Evolutionary conservation across 139 green algal species (phyloP).

Genomic region (Deuterostichococcus epilithicus): DNA sequence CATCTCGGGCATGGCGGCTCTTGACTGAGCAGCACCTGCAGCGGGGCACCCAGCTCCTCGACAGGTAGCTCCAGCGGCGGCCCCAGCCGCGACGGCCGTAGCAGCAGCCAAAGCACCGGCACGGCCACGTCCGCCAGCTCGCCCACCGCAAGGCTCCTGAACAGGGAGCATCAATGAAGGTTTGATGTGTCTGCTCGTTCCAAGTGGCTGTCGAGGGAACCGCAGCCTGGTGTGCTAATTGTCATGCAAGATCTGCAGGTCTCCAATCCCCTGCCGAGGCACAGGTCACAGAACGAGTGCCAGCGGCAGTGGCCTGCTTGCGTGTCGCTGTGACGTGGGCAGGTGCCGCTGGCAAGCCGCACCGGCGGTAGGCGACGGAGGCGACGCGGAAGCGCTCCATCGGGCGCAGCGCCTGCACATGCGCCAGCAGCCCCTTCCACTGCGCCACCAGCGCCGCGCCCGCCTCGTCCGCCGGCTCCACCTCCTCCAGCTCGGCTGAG

Average conservation of each 20-base stretch:
- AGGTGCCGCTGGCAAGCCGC: slow-evolving; percentile 9
- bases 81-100: slow-evolving; percentile 38
- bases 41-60: slow-evolving; percentile 9
- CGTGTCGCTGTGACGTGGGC: no score
- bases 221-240: not conserved
- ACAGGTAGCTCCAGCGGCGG: slow-evolving; percentile 28
- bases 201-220: slow-evolving; percentile 5
- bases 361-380: slow-evolving; percentile 37
- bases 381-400: slow-evolving; percentile 46
- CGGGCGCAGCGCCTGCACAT: slow-evolving; percentile 22
- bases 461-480: slow-evolving; percentile 4
- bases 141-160: not conserved
- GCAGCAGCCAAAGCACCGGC: slow-evolving; percentile 71
- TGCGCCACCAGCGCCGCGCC: slow-evolving; percentile 8
- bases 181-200: no score
- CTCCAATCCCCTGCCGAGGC: no score
- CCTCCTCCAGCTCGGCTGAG: not conserved
- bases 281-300: no score
- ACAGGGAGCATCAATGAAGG: no score
- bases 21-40: slow-evolving; percentile 30
- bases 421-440: slow-evolving; percentile 29
- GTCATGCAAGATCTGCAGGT: no score
- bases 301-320: no score
- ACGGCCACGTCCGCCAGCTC: slow-evolving; percentile 3
- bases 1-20: no score